These are phyloP conservation scores for Sporisorium scitamineum DNA, from an alignment of 1,284 basidiomycete genomes.

Conservation along the genomic window DNA sequence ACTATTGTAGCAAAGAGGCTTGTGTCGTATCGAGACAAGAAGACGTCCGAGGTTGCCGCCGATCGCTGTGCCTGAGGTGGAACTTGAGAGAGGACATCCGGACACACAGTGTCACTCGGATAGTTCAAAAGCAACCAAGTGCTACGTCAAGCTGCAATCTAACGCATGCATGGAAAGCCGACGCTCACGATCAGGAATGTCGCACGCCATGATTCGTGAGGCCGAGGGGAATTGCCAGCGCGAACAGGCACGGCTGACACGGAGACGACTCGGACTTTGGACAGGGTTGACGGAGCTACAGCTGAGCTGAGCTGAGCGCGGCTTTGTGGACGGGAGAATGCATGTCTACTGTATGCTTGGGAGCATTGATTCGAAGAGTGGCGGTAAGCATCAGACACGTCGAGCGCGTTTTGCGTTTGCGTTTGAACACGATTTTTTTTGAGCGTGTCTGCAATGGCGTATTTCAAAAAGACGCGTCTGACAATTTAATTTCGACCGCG, in stretches of 20 bases:
- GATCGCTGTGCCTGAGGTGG: background rate
- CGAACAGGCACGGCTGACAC: background rate
- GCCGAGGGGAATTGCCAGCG: conserved; percentile 7
- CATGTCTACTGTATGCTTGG: conserved; percentile 3
- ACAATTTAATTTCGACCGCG: background rate
- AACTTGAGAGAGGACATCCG: background rate
- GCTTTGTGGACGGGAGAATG: background rate
- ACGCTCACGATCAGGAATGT: conserved; percentile 23
- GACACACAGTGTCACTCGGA: no score
- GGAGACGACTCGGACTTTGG: background rate
- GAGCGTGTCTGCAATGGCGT: conserved; percentile 9
- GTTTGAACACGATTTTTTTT: no score
- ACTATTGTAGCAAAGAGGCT: no score
- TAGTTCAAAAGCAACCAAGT: no score
- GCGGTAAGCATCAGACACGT: conserved; percentile 24
- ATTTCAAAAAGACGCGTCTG: conserved; percentile 32
- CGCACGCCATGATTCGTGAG: conserved; percentile 5
- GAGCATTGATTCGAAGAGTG: background rate
- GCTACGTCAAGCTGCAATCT: conserved; percentile 19
- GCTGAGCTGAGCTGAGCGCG: conserved; percentile 1
- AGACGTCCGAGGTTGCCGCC: no score
- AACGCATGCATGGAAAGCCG: conserved; percentile 11
- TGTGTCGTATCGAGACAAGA: no score
- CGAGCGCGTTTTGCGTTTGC: conserved; percentile 9
- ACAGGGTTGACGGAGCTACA: background rate